Base-by-base conservation (phyloP, 2,329 filamentous ascomycete species). In the Magnaporthiopsis incrustans region DNA sequence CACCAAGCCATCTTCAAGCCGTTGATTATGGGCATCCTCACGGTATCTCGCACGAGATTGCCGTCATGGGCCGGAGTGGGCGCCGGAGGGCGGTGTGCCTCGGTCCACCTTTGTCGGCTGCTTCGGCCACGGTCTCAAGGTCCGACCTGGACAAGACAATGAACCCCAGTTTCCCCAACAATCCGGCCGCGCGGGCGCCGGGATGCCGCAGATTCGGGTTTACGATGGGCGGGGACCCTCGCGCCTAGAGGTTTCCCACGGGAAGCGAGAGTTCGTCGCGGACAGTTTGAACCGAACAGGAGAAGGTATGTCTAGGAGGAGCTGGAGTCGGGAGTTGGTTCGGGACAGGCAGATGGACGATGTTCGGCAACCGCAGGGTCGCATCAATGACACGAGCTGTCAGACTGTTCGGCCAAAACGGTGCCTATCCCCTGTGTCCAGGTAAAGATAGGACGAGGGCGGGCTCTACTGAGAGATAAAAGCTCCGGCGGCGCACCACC, bases 1-100 rank as follows among this genome's bases (percentile, higher is more conserved):
- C 82, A 90, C 88, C 88, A 90, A 73, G 88, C 88, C 82, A 90
- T 89, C 77, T 89, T 89, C 74, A 86, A 80, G 67, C 87, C 88
- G 71, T 89, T 85, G 69, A 90, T 86, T 61, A 87, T 79, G 72
- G 86, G 85, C 88, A 90, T 90, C 64, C 73, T 79, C 18, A 11
- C 44, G 18, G 6, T 53, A n/a, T 53, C 22, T 10, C 44, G 44
- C 18, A 10, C 18, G 22, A 53, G 44, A 53, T n/a, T 53, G 44
- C 22, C 44, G 18, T 53, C 44, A 53, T 53, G 44, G 22, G 44
- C 44, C 44, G 22, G 44, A 53, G 44, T n/a, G 22, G 18, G 44
- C 22, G 44, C 44, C 44, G 44, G 44, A n/a, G 22, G 44, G 44
- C 44, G 44, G 44, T 53, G 18, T 53, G n/a, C 18, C 44, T 53